These are phyloP conservation scores for Termitomyces sp. DNA, from an alignment of 768 basidiomycete genomes.

Conservation along the genomic window DNA sequence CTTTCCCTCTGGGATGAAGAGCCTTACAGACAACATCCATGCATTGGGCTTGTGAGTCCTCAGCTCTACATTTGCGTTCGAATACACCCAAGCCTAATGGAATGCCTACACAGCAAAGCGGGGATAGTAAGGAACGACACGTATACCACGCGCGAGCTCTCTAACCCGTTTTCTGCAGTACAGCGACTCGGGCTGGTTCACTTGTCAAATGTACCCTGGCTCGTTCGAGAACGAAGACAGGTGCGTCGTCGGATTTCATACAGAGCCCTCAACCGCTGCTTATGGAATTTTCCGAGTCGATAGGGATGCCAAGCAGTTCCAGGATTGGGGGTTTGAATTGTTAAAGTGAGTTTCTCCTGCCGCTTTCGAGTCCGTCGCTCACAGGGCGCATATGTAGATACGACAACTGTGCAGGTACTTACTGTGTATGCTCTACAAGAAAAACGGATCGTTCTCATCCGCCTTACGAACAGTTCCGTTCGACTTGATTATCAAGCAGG, in stretches of 20 bases:
- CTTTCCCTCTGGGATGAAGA: conserved; percentile 58
- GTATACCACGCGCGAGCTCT: not conserved
- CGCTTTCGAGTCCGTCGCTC: not conserved
- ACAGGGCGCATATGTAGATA: conserved; percentile 26
- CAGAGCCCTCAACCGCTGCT: too few species aligned
- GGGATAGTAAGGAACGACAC: conserved; percentile 32
- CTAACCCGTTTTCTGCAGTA: conserved; percentile 29
- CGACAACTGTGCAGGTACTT: conserved; percentile 51
- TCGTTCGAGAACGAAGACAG: conserved; percentile 52
- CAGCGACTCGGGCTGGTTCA: conserved; percentile 66
- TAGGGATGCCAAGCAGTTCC: conserved; percentile 54
- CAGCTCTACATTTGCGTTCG: not conserved
- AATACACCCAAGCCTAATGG: not conserved
- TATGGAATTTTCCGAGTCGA: conserved; percentile 3
- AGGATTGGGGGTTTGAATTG: conserved; percentile 66
- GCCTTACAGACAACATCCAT: conserved; percentile 53
- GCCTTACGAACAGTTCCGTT: conserved; percentile 41
- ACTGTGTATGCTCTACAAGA: not conserved
- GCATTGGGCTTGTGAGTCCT: conserved; percentile 47
- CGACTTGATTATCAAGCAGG: conserved; percentile 52
- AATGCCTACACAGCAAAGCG: conserved; percentile 28
- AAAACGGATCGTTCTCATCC: not conserved
- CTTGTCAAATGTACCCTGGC: conserved; percentile 64
- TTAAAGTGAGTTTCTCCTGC: conserved; percentile 44
- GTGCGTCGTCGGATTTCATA: not conserved